A percentile compares a stretch with the other conserved stretches of the same genome.
Evolutionary conservation across 768 basidiomycete species (phyloP).

Genomic region (Lactifluus rugatus): DNA sequence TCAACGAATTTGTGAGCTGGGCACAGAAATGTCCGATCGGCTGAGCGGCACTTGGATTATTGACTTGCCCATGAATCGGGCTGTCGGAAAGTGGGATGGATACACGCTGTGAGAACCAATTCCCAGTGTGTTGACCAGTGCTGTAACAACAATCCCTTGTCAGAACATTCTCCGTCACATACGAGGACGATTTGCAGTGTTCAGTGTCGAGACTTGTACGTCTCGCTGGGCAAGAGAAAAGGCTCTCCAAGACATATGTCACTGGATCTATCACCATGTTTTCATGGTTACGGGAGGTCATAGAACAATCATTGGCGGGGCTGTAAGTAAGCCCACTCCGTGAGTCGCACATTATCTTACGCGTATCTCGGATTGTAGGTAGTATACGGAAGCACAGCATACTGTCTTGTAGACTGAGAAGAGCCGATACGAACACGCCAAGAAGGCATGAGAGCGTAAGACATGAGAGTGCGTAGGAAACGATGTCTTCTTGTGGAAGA

Average conservation of each 20-base stretch:
- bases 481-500: neutral
- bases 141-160: neutral
- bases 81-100: constrained; percentile 72
- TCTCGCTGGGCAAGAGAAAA: constrained; percentile 3
- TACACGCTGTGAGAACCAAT: constrained; percentile 51
- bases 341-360: neutral
- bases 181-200: constrained; percentile 9
- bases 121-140: neutral
- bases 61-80: constrained; percentile 52
- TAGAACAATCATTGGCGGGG: constrained; percentile 7
- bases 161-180: constrained; percentile 9
- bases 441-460: neutral
- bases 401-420: neutral
- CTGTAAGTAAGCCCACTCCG: neutral
- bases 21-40: constrained; percentile 42
- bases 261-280: constrained; percentile 8
- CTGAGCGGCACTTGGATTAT: constrained; percentile 65
- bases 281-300: constrained; percentile 14
- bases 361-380: neutral
- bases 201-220: constrained; percentile 8
- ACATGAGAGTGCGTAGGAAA: neutral
- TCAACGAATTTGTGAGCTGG: constrained; percentile 57
- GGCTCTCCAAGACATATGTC: neutral
- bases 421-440: neutral
- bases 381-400: neutral